phyloP scores from a whole-genome alignment of 805 yeast genomes.

The Saccharomyces kudriavzevii region DNA sequence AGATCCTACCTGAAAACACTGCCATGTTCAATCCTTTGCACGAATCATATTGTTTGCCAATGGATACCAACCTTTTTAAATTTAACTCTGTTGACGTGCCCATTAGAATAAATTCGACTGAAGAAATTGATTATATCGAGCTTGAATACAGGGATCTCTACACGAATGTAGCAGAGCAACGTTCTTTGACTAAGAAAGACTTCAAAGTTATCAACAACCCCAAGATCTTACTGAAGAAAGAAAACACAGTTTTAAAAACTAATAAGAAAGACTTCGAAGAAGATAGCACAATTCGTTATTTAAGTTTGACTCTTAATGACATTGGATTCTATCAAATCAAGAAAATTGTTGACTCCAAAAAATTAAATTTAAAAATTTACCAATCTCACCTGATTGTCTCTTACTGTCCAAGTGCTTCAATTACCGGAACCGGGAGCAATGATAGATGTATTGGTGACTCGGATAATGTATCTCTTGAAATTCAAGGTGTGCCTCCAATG shows the following conservation, averaged over 20 bases:
- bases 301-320: slow-evolving; percentile 54
- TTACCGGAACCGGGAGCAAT: slow-evolving; percentile 33
- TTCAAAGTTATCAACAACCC: slow-evolving; percentile 35
- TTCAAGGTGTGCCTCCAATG: slow-evolving; percentile 75
- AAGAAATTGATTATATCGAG: slow-evolving; percentile 60
- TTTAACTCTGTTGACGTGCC: slow-evolving; percentile 40
- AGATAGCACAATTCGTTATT: slow-evolving; percentile 38
- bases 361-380: slow-evolving; percentile 50
- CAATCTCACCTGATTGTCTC: slow-evolving; percentile 61
- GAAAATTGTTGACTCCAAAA: slow-evolving; percentile 59
- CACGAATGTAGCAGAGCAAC: slow-evolving; percentile 37
- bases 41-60: slow-evolving; percentile 53
- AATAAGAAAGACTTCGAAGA: slow-evolving; percentile 4
- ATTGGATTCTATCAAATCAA: slow-evolving; percentile 75
- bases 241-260: slow-evolving; percentile 14
- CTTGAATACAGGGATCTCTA: slow-evolving; percentile 52
- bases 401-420: slow-evolving; percentile 64
- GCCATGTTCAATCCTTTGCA: slow-evolving; percentile 73
- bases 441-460: slow-evolving; percentile 59
- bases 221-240: slow-evolving; percentile 4
- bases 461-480: slow-evolving; percentile 45
- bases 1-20: slow-evolving; percentile 84
- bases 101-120: slow-evolving; percentile 70
- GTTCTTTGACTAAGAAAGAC: slow-evolving; percentile 52
- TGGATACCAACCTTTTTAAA: slow-evolving; percentile 14